Conservation (phyloP, 257 asterid genomes). For the Gentiana macrophylla region DNA sequence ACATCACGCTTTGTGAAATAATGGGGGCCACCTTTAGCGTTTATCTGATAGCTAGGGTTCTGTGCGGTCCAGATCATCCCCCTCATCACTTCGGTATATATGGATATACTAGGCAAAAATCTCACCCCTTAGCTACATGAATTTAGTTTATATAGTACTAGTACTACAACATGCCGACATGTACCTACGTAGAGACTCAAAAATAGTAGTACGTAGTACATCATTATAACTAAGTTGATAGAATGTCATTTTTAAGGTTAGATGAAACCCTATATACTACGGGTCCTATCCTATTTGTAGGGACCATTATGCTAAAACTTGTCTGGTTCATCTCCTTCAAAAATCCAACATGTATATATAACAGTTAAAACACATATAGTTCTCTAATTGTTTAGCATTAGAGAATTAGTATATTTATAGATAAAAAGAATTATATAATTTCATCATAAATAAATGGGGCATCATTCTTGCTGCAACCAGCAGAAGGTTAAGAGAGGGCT, state of each 20-base stretch:
- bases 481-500: slow-evolving; percentile 98
- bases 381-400: not conserved
- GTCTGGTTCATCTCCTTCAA: slow-evolving; percentile 25
- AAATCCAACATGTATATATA: slow-evolving; percentile 20
- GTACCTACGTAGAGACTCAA: slow-evolving; percentile 31
- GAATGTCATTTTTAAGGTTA: slow-evolving; percentile 80
- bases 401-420: too few species aligned
- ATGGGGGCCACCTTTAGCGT: not conserved
- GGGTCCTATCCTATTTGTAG: slow-evolving; percentile 28
- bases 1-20: not conserved
- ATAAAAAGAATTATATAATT: not conserved
- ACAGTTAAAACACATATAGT: not conserved
- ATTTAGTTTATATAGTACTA: slow-evolving; percentile 33
- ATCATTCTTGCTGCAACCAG: slow-evolving; percentile 95
- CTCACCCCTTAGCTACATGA: slow-evolving; percentile 5
- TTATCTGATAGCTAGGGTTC: not conserved
- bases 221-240: slow-evolving; percentile 35
- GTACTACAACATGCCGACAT: slow-evolving; percentile 4
- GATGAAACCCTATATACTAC: slow-evolving; percentile 37
- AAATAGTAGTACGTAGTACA: not conserved
- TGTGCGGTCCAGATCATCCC: not conserved
- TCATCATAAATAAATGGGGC: slow-evolving; percentile 41
- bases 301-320: slow-evolving; percentile 19
- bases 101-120: too few species aligned
- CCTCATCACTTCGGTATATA: too few species aligned